Conservation (phyloP, 345 rosid genomes). For the Microthlaspi erraticum region DNA sequence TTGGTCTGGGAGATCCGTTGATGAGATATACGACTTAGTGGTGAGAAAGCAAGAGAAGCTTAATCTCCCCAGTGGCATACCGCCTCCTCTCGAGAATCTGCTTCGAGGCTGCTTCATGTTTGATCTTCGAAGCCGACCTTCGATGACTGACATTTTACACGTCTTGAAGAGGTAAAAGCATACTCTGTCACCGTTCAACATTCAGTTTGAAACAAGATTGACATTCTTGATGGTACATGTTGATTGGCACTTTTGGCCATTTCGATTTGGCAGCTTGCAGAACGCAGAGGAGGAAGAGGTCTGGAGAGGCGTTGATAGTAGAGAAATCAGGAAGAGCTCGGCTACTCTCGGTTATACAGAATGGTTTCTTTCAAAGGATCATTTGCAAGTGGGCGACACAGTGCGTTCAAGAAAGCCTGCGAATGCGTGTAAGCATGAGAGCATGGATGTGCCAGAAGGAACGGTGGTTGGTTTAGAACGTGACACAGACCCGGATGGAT, state of each 20-base stretch:
- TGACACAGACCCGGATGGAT: constrained; percentile 59
- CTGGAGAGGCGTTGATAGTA: constrained; percentile 56
- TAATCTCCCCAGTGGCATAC: constrained; percentile 69
- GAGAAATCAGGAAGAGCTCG: constrained; percentile 48
- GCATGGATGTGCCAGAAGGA: constrained; percentile 88
- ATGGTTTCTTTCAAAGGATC: constrained; percentile 87
- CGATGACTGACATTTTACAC: constrained; percentile 74
- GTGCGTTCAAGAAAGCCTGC: constrained; percentile 89
- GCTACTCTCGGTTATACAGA: constrained; percentile 59
- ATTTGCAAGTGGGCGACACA: constrained; percentile 67
- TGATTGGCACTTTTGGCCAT: constrained; percentile 4
- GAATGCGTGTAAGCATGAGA: constrained; percentile 61
- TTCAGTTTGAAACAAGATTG: constrained; percentile 7
- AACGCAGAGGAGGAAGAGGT: constrained; percentile 56
- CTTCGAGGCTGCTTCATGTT: constrained; percentile 87
- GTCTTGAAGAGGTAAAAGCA: constrained; percentile 65
- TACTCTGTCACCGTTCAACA: constrained; percentile 1
- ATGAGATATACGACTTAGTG: constrained; percentile 71
- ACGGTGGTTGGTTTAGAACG: constrained; percentile 74
- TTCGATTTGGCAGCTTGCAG: constrained; percentile 62
- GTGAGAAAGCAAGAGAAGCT: constrained; percentile 79
- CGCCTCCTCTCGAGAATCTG: constrained; percentile 69
- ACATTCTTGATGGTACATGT: constrained; percentile 1
- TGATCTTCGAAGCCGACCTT: constrained; percentile 86
- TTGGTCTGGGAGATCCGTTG: constrained; percentile 70